Conservation (phyloP, 305 asterid genomes). For the Salvia sclarea region DNA sequence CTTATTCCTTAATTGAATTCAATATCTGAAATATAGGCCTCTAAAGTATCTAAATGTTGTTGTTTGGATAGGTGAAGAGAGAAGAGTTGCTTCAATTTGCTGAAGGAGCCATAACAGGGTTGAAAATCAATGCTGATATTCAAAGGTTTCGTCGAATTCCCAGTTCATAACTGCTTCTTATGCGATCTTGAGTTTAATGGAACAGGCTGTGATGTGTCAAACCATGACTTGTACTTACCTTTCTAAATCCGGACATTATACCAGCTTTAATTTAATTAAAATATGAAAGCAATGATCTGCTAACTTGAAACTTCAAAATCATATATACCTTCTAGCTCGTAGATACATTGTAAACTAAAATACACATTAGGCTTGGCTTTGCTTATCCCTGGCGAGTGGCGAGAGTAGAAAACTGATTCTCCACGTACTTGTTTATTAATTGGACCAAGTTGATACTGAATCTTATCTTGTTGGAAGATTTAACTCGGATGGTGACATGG, state of each 20-base stretch:
- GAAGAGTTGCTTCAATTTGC: constrained; percentile 97
- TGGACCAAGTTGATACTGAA: no score
- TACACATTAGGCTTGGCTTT: background rate
- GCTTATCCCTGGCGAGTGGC: background rate
- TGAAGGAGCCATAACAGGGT: constrained; percentile 94
- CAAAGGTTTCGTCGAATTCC: constrained; percentile 56
- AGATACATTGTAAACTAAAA: background rate
- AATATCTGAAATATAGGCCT: constrained; percentile 24
- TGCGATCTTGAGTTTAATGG: constrained; percentile 1
- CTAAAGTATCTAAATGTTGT: constrained; percentile 34
- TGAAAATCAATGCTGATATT: constrained; percentile 84
- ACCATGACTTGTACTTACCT: background rate
- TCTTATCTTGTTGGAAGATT: no score
- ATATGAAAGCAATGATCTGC: background rate
- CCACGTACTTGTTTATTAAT: no score
- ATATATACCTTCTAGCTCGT: background rate
- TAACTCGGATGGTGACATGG: no score
- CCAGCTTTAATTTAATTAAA: background rate
- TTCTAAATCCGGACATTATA: background rate
- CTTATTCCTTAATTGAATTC: constrained; percentile 21
- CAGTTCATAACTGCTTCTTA: constrained; percentile 17
- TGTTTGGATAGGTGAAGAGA: constrained; percentile 74
- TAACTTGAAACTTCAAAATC: constrained; percentile 1
- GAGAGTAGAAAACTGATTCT: background rate
- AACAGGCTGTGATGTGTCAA: background rate